phyloP scores from a whole-genome alignment of 2,329 filamentous ascomycete genomes.

The Colletotrichum scovillei region DNA sequence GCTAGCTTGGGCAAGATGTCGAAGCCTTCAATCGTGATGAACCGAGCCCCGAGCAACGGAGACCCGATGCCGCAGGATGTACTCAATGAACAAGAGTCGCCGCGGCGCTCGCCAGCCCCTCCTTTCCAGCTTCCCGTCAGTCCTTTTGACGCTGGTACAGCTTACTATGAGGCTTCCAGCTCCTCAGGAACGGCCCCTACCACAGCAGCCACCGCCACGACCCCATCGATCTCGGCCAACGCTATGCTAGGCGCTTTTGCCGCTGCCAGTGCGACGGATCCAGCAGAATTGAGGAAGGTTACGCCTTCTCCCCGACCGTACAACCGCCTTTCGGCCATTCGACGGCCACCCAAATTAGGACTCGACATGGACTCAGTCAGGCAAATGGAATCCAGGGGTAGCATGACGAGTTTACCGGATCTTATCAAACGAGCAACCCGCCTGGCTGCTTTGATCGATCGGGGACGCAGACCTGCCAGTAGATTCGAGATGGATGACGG shows the following conservation, averaged over 20 bases:
- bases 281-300: constrained; percentile 44
- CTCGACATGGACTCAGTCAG: constrained; percentile 82
- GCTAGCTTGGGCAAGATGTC: constrained; percentile 71
- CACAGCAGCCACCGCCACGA: constrained; percentile 37
- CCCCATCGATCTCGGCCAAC: constrained; percentile 52
- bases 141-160: constrained; percentile 57
- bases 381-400: constrained; percentile 85
- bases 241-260: constrained; percentile 63
- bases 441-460: constrained; percentile 88
- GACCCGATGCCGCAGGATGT: constrained; percentile 26
- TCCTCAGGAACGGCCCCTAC: constrained; percentile 57
- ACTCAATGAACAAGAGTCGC: constrained; percentile 39
- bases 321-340: constrained; percentile 65
- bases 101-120: constrained; percentile 50
- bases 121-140: constrained; percentile 47
- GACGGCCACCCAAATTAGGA: constrained; percentile 74
- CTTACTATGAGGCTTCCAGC: constrained; percentile 57
- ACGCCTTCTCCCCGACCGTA: constrained; percentile 47
- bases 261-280: constrained; percentile 58
- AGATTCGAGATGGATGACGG: constrained; percentile 62
- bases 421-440: constrained; percentile 89
- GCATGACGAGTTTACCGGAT: constrained; percentile 91
- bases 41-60: constrained; percentile 40
- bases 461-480: constrained; percentile 75
- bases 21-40: constrained; percentile 67